These are phyloP conservation scores for Inga leiocalycina DNA, from an alignment of 306 rosid species.

Conservation along the genomic window DNA sequence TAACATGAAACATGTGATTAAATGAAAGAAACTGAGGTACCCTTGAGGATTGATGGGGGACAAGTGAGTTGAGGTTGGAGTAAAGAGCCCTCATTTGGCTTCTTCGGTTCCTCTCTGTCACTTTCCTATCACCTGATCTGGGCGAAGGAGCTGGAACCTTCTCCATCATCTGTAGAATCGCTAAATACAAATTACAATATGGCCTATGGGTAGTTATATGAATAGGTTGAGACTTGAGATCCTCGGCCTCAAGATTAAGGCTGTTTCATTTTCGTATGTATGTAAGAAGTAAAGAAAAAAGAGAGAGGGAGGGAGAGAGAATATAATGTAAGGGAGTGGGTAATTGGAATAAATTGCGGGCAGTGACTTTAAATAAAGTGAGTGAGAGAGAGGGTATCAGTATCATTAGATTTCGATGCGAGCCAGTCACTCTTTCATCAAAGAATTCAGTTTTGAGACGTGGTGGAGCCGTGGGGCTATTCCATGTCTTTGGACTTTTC, in stretches of 20 bases:
- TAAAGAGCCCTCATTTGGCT: conserved; percentile 64
- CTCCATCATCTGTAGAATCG: conserved; percentile 38
- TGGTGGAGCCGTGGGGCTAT: background rate
- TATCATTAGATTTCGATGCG: background rate
- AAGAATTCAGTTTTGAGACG: background rate
- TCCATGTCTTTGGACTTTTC: background rate
- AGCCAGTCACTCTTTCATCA: background rate
- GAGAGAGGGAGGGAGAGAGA: background rate
- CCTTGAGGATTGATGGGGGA: conserved; percentile 47
- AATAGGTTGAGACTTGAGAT: background rate
- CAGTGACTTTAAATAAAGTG: background rate
- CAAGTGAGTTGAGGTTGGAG: conserved; percentile 54
- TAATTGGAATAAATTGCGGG: background rate
- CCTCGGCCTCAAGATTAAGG: background rate
- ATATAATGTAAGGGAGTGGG: too few relatives aligned
- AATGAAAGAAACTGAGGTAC: conserved; percentile 21
- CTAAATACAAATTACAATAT: background rate
- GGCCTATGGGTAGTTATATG: background rate
- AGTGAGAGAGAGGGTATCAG: background rate
- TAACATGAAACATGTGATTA: background rate
- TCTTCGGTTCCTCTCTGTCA: conserved; percentile 61
- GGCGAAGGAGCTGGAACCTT: conserved; percentile 52
- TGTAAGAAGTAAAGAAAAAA: background rate
- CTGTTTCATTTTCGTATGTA: background rate
- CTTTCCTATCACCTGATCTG: conserved; percentile 55